Evolutionary conservation across 1,284 basidiomycete genomes (phyloP), one percentile per base, ranked within the genome.

Genomic region (Moesziomyces antarcticus): DNA sequence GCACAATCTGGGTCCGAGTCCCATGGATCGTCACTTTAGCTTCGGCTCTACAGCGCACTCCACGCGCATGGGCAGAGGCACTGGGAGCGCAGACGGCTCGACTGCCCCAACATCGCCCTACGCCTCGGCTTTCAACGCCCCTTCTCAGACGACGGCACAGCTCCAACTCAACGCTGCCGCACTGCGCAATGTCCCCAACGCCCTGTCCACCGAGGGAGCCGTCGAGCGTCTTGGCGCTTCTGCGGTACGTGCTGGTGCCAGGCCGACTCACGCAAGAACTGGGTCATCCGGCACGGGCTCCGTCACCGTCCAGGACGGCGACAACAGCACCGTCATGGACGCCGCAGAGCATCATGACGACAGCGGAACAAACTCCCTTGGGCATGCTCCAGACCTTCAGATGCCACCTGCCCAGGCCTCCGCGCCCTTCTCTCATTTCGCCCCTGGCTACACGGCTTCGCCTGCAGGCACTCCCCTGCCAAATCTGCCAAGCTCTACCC

Each of bases 401-500:
- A 77, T 81, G 61, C 78, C 79, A 24, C 72, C 77, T 27, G 75
- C 79, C 10, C 75, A 79, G 47, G 78, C 72, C 13, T 20, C 65
- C 1, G 77, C 75, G 3, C 77, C 78, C 43, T 80, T 80, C 46
- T 55, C 71, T 4, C 65, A 79, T 51, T 76, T 78, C 55, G 44
- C 58, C 8, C 64, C 63, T 1, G 47, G 54, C 44, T 50, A 60
- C 48, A 47, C 60, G 7, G 44, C 56, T 11, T 62, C 65, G 16
- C 45, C 63, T 8, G 56, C 60, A 5, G 73, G 55, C 1, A 73
- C 61, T 9, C 57, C 71, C 5, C 8, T 51, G 22, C 58, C 66
- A 5, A 55, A 16, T 37, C 21, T 52, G 21, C 60, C 65, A 5
- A 22, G 50, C 16, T n/a, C 57, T 4, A 30, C 65, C 1, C 61